Conservation (phyloP, 768 basidiomycete species). For the Russula foetens region DNA sequence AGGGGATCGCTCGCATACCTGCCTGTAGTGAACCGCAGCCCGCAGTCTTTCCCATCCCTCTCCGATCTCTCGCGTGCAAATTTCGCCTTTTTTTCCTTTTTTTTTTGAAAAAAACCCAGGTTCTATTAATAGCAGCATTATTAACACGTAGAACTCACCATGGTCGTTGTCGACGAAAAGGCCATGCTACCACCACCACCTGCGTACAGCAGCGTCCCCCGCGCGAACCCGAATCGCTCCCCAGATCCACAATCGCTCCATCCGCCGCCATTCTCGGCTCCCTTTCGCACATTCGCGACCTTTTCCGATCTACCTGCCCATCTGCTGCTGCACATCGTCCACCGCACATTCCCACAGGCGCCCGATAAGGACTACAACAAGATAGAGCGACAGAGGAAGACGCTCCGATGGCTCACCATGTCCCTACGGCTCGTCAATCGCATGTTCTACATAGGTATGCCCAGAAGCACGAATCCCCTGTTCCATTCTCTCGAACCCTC, state of each 20-base stretch:
- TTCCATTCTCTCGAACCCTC: too few species aligned
- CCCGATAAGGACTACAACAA: slow-evolving; percentile 33
- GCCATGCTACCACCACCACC: slow-evolving; percentile 8
- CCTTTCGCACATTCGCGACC: neutral
- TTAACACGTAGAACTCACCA: too few species aligned
- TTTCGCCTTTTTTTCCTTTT: too few species aligned
- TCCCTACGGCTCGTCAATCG: slow-evolving; percentile 58
- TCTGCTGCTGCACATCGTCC: slow-evolving; percentile 61
- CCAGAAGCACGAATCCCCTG: too few species aligned
- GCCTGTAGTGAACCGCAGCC: too few species aligned
- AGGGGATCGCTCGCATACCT: too few species aligned
- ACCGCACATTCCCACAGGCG: slow-evolving; percentile 50
- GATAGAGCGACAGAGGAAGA: slow-evolving; percentile 51
- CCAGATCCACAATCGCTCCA: neutral
- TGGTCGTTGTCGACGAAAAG: slow-evolving; percentile 31
- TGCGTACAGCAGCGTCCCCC: neutral
- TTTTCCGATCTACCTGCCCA: slow-evolving; percentile 45
- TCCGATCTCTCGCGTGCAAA: too few species aligned
- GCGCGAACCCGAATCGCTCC: neutral
- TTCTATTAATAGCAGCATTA: too few species aligned
- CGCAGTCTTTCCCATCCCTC: too few species aligned
- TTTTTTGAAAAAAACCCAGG: too few species aligned
- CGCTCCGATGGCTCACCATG: slow-evolving; percentile 61
- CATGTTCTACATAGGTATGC: slow-evolving; percentile 55
- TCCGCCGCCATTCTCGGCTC: neutral